These are phyloP conservation scores for Yamadazyma sp. DNA, from an alignment of 1,139 yeast genomes.

Conservation along the genomic window DNA sequence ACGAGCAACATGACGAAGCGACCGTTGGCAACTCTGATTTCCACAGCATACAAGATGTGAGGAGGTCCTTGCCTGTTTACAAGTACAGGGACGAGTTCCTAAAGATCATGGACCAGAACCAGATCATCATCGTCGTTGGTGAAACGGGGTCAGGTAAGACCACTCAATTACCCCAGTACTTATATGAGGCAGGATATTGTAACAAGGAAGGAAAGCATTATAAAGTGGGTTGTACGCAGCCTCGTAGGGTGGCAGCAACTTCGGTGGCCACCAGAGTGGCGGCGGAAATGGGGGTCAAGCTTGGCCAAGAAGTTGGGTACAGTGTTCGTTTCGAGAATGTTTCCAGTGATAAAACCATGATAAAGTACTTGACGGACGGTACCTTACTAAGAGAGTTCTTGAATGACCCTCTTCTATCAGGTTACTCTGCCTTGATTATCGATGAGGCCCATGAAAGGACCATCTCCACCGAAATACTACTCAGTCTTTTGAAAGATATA, in stretches of 20 bases:
- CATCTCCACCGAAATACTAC: conserved; percentile 82
- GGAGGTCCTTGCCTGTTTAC: conserved; percentile 77
- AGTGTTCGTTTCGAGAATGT: conserved; percentile 83
- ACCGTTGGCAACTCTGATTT: conserved; percentile 4
- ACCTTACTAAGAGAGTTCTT: conserved; percentile 85
- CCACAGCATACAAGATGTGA: conserved; percentile 41
- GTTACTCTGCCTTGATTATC: conserved; percentile 81
- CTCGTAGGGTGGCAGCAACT: conserved; percentile 93
- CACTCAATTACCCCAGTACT: conserved; percentile 88
- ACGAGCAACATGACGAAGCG: conserved; percentile 16
- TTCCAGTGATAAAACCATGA: conserved; percentile 59
- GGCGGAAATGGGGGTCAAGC: conserved; percentile 68
- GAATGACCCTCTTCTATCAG: conserved; percentile 65
- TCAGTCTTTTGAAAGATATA: conserved; percentile 79
- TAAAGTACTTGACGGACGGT: conserved; percentile 94
- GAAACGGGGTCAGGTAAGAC: conserved; percentile 99
- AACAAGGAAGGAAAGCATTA: conserved; percentile 20
- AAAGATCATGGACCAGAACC: conserved; percentile 61
- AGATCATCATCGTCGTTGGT: conserved; percentile 86
- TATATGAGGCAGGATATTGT: conserved; percentile 80
- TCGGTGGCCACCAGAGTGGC: conserved; percentile 93
- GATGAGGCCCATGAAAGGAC: conserved; percentile 99
- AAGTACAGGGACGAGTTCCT: conserved; percentile 61
- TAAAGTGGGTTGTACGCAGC: conserved; percentile 89
- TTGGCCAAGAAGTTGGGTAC: conserved; percentile 87